Percentiles rank a stretch among this genome's conserved stretches.
Conservation (phyloP, 2,329 filamentous ascomycete genomes). For the Hypoxylon rubiginosum region DNA sequence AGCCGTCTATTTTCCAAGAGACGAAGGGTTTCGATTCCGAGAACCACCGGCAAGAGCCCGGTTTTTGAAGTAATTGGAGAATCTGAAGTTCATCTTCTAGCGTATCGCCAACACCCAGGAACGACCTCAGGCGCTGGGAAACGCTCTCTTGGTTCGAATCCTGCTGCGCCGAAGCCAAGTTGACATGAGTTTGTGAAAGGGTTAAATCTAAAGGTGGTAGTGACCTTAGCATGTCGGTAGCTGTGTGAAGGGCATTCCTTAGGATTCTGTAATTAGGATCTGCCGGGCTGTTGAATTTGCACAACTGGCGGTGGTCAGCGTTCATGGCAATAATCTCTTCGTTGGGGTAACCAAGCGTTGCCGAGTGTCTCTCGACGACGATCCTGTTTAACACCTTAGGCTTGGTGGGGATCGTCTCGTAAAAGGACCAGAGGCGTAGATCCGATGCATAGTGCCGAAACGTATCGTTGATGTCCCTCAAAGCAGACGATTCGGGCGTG, state of each 20-base stretch:
- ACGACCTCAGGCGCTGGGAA: not conserved
- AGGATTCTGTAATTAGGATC: constrained; percentile 53
- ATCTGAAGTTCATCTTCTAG: constrained; percentile 45
- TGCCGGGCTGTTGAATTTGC: constrained; percentile 51
- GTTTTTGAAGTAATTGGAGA: constrained; percentile 46
- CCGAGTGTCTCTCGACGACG: constrained; percentile 52
- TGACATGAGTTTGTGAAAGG: not conserved
- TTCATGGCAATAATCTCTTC: constrained; percentile 51
- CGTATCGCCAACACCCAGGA: not conserved
- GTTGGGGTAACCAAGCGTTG: constrained; percentile 45
- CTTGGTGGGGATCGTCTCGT: constrained; percentile 56
- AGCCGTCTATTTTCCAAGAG: constrained; percentile 40
- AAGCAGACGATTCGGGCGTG: constrained; percentile 50
- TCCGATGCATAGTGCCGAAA: constrained; percentile 57
- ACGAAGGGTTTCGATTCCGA: constrained; percentile 40
- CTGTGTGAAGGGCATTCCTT: constrained; percentile 34
- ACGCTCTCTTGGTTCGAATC: not conserved
- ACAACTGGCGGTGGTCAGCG: constrained; percentile 54
- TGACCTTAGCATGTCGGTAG: not conserved
- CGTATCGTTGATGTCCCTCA: constrained; percentile 59
- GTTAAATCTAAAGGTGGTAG: not conserved
- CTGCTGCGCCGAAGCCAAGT: not conserved
- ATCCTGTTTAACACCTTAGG: constrained; percentile 48
- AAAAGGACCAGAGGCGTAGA: constrained; percentile 60
- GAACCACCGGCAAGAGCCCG: constrained; percentile 53